These are phyloP conservation scores for Isatis tinctoria DNA, from an alignment of 345 rosid species.

Conservation along the genomic window DNA sequence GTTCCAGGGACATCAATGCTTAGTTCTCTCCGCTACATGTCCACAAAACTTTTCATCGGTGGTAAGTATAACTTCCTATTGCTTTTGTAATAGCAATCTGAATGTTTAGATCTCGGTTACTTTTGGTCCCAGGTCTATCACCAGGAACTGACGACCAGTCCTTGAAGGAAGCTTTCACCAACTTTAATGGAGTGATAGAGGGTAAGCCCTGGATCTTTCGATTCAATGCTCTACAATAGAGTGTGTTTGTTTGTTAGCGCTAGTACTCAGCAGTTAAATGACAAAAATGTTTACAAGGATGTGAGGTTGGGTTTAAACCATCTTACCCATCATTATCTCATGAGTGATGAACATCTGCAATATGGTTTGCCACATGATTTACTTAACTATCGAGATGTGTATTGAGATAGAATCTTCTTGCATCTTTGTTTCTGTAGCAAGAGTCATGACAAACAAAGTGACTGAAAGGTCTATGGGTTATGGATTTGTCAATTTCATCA, in stretches of 20 bases:
- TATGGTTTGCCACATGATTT: no score
- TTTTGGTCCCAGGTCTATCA: constrained; percentile 34
- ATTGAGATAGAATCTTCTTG: background rate
- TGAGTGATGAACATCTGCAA: no score
- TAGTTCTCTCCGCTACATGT: constrained; percentile 43
- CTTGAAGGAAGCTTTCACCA: constrained; percentile 46
- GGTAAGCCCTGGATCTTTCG: constrained; percentile 29
- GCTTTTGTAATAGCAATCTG: background rate
- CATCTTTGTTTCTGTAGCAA: background rate
- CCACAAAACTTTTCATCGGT: constrained; percentile 74
- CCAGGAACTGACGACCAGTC: constrained; percentile 39
- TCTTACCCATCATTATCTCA: no score
- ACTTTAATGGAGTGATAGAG: constrained; percentile 43
- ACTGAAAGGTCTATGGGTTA: constrained; percentile 70
- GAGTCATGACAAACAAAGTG: constrained; percentile 53
- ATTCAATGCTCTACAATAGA: background rate
- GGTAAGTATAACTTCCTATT: constrained; percentile 37
- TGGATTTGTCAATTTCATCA: constrained; percentile 53
- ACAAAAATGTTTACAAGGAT: no score
- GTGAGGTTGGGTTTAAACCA: background rate
- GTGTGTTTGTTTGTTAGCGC: background rate
- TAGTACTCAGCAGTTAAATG: background rate
- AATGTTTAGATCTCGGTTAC: background rate
- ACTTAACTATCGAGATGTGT: no score
- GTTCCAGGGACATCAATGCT: constrained; percentile 46